Base-by-base conservation (phyloP, 2,329 filamentous ascomycete genomes). In the Simplicillium sp. region DNA sequence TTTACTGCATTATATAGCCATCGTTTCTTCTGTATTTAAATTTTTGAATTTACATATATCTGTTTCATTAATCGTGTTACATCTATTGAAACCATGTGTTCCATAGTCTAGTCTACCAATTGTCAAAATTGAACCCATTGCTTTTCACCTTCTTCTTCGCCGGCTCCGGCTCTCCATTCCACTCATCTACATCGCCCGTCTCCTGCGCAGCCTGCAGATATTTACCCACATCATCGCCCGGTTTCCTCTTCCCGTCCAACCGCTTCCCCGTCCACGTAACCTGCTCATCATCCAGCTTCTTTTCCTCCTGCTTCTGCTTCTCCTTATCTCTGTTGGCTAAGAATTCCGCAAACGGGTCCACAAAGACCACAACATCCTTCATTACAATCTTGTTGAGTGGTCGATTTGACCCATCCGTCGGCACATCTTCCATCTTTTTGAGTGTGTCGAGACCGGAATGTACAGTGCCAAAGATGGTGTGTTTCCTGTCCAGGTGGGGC, bases 291-390 rank as follows among this genome's bases (percentile, higher is more conserved):
- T 25, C 20, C 5, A 25, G 20, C 9, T 25, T 25, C 44, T 75
- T 73, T 41, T 74, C 66, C 43, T 71, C 69, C 31, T 74, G 75
- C 7, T 62, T 62, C 35, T 65, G 66, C 47, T 87, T 83, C 41
- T 73, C 68, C 42, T 84, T 75, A 34, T 71, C 70, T 50, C 80
- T 83, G 56, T 89, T 75, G 50, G 83, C 84, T 55, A 87, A 70
- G 55, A 94, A 98, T 62, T 97, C 90, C 46, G 88, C 88, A 55
- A 98, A 98, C 0, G 92, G 92, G 57, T 98, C 90, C 7, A 97
- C 77, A 48, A 94, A 92, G 6, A 98, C 79, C 0, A 86, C 80
- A 0, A 96, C 72, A 44, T 94, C 84, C 50, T 83, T 76, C 53
- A 98, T 92, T 45, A 79, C 65, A 44, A 96, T 84, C 42, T 90